Conservation (phyloP, 352 stramenopile genomes). For the Pythium plurisporium region DNA sequence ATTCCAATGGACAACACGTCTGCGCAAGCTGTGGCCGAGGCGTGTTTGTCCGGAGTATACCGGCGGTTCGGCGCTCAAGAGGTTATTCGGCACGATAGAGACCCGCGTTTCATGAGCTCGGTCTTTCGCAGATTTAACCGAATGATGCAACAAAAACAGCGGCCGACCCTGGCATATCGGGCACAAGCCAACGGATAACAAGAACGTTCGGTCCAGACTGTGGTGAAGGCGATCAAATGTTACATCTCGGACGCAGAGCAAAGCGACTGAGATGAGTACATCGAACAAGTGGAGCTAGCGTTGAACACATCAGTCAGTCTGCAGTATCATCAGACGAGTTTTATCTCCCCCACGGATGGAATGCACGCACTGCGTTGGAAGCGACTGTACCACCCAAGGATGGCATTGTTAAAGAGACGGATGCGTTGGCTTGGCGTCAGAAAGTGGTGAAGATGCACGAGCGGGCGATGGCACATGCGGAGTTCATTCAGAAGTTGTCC, state of each 20-base stretch:
- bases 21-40: constrained; percentile 17
- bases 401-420: background rate
- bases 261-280: constrained; percentile 19
- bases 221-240: constrained; percentile 9
- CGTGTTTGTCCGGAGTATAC: constrained; percentile 14
- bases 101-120: constrained; percentile 11
- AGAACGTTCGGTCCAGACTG: constrained; percentile 16
- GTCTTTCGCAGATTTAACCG: constrained; percentile 16
- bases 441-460: background rate
- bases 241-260: constrained; percentile 8
- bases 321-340: background rate
- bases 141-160: constrained; percentile 11
- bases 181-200: constrained; percentile 13
- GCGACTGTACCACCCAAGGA: background rate
- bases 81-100: constrained; percentile 15
- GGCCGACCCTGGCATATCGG: constrained; percentile 10
- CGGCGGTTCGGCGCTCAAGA: constrained; percentile 16
- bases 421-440: background rate
- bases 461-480: background rate
- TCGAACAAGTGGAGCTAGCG: constrained; percentile 10
- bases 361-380: constrained; percentile 1
- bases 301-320: constrained; percentile 8
- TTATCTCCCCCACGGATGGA: constrained; percentile 17
- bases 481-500: constrained; percentile 8
- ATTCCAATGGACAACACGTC: background rate